These are phyloP conservation scores for Ogataea trehaloabstinens DNA, from an alignment of 805 yeast species.

Conservation along the genomic window DNA sequence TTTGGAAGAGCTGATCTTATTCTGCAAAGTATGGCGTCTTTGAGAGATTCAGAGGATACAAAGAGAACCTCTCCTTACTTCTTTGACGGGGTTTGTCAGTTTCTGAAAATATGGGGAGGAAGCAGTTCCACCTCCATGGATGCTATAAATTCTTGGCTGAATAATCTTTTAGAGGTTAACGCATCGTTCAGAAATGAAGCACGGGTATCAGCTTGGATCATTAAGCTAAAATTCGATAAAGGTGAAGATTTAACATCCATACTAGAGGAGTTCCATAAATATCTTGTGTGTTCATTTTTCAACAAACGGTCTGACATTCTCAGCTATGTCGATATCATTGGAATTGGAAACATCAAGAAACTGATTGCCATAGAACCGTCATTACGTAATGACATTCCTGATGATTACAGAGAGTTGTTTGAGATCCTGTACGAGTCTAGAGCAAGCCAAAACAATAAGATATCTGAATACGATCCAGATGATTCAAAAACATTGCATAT, in stretches of 20 bases:
- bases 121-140: conserved; percentile 21
- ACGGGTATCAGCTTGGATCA: conserved; percentile 30
- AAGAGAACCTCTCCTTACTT: conserved; percentile 38
- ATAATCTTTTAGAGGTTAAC: conserved; percentile 16
- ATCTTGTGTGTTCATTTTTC: conserved; percentile 16
- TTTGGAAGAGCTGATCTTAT: conserved; percentile 69
- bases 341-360: conserved; percentile 40
- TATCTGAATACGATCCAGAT: conserved; percentile 17
- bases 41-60: conserved; percentile 29
- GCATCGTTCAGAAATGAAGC: conserved; percentile 24
- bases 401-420: conserved; percentile 25
- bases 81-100: conserved; percentile 67
- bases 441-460: conserved; percentile 1
- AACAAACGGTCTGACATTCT: conserved; percentile 35
- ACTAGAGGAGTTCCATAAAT: conserved; percentile 16
- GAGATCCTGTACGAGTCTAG: conserved; percentile 11
- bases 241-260: conserved; percentile 13
- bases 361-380: conserved; percentile 32
- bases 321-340: conserved; percentile 45
- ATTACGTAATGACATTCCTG: conserved; percentile 23
- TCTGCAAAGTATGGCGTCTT: conserved; percentile 56
- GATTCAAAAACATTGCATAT: not conserved
- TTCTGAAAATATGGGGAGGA: conserved; percentile 40
- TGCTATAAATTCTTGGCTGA: conserved; percentile 27
- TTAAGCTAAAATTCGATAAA: conserved; percentile 26